These are phyloP conservation scores for Fusarium nematophilum DNA, from an alignment of 2,329 filamentous ascomycete genomes.

Conservation along the genomic window DNA sequence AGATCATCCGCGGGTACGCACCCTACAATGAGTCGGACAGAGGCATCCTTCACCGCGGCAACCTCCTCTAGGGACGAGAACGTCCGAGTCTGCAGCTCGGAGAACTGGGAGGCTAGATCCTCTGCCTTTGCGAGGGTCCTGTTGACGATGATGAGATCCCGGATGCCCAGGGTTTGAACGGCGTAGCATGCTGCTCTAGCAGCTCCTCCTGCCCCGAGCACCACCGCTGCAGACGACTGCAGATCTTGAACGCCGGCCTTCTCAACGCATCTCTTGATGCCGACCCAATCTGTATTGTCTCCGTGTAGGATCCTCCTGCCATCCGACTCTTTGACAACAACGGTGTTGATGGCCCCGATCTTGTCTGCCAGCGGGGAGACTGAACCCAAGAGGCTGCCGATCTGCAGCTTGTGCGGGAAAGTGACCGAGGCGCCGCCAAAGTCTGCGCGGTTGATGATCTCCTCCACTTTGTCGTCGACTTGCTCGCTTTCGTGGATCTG, in stretches of 20 bases:
- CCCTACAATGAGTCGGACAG: slow-evolving; percentile 9
- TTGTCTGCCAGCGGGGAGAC: neutral
- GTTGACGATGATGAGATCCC: slow-evolving; percentile 17
- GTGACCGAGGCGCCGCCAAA: slow-evolving; percentile 22
- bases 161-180: slow-evolving; percentile 7
- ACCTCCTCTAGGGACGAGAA: slow-evolving; percentile 6
- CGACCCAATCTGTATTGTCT: slow-evolving; percentile 24
- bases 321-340: slow-evolving; percentile 1
- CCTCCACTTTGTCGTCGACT: slow-evolving; percentile 10
- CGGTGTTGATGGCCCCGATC: slow-evolving; percentile 19
- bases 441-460: slow-evolving; percentile 8
- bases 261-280: slow-evolving; percentile 15
- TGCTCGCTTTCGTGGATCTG: slow-evolving; percentile 15
- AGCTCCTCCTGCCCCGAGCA: slow-evolving; percentile 19
- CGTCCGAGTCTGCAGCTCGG: neutral
- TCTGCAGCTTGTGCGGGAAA: slow-evolving; percentile 17
- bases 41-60: neutral
- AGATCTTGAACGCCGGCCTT: neutral
- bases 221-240: slow-evolving; percentile 10
- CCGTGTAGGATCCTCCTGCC: slow-evolving; percentile 10
- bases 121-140: slow-evolving; percentile 12
- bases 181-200: slow-evolving; percentile 22
- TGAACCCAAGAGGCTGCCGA: slow-evolving; percentile 7
- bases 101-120: neutral
- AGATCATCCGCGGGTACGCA: slow-evolving; percentile 18